Percentiles rank a stretch among this genome's conserved stretches.
phyloP scores from a whole-genome alignment of 331 rosid genomes.

The Quercus lobata region DNA sequence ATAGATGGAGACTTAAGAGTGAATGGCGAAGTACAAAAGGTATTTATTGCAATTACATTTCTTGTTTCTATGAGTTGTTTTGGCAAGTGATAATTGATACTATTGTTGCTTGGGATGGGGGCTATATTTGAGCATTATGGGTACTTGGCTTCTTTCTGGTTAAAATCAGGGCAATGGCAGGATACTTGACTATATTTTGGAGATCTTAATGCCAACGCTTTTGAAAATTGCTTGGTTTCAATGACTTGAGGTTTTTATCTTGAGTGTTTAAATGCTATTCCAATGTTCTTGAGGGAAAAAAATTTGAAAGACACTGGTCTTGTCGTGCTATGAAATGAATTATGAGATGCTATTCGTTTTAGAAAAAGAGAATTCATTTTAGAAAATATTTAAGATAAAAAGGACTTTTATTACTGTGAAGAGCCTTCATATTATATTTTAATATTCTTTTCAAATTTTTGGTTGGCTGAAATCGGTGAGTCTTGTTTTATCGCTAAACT shows the following conservation, averaged over 20 bases:
- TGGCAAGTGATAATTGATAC: neutral
- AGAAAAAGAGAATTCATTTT: neutral
- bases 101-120: neutral
- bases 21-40: conserved; percentile 93
- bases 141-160: neutral
- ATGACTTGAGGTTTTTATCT: neutral
- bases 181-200: neutral
- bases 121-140: neutral
- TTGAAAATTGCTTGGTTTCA: neutral
- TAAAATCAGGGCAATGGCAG: neutral
- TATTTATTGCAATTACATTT: conserved; percentile 19
- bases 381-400: neutral
- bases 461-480: neutral
- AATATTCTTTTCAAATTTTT: neutral
- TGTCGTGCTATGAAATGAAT: neutral
- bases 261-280: neutral
- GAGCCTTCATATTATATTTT: neutral
- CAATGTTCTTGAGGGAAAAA: neutral
- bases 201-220: neutral
- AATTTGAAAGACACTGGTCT: neutral
- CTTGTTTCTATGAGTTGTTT: neutral
- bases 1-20: conserved; percentile 77
- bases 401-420: neutral
- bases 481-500: conserved; percentile 11
- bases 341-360: neutral